Conservation (phyloP, 169 alveolate species). For the Cryptosporidium sp. region DNA sequence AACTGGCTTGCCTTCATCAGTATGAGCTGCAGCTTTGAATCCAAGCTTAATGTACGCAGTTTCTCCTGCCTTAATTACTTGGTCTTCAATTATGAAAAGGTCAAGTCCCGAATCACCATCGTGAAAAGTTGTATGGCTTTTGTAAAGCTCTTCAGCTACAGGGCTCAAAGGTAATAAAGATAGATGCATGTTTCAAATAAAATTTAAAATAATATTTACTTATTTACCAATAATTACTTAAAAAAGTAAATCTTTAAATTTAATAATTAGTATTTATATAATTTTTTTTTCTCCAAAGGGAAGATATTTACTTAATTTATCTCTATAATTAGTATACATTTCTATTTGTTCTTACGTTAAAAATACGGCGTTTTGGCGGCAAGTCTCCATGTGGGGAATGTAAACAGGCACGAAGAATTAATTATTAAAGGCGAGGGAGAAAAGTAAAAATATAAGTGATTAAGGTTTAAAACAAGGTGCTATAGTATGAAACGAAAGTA, state of each 20-base stretch:
- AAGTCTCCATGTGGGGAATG: neutral
- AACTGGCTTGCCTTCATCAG: constrained; percentile 72
- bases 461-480: neutral
- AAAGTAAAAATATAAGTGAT: neutral
- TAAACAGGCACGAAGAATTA: neutral
- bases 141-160: constrained; percentile 80
- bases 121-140: constrained; percentile 84
- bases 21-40: constrained; percentile 88
- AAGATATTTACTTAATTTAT: neutral
- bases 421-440: neutral
- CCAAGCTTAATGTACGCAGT: constrained; percentile 88
- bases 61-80: constrained; percentile 84
- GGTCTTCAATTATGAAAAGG: constrained; percentile 87
- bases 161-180: constrained; percentile 69
- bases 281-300: neutral
- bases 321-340: too few species aligned
- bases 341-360: too few species aligned
- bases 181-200: neutral
- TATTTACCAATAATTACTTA: neutral
- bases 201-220: neutral
- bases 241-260: neutral
- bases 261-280: neutral
- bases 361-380: neutral
- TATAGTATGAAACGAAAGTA: neutral
- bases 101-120: constrained; percentile 92